Percentiles rank a stretch among this genome's conserved stretches.
These are phyloP conservation scores for Fistulinella staudtii DNA, from an alignment of 1,284 basidiomycete genomes.

Conservation along the genomic window DNA sequence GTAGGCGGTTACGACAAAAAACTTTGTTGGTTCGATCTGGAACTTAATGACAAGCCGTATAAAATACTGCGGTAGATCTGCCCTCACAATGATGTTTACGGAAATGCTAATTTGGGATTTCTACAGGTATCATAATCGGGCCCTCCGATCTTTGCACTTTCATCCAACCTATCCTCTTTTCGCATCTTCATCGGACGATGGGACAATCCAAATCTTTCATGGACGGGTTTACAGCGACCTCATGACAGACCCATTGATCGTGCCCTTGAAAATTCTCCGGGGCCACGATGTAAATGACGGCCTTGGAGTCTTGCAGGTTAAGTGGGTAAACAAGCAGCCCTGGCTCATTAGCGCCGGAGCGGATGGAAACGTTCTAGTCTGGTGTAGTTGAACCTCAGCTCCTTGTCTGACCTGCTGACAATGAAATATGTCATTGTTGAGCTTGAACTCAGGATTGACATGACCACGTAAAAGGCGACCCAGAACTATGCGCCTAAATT, in stretches of 20 bases:
- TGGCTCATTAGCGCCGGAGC: slow-evolving; percentile 94
- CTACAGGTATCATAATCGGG: slow-evolving; percentile 85
- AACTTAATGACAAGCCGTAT: slow-evolving; percentile 93
- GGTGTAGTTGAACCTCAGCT: slow-evolving; percentile 62
- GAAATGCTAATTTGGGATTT: slow-evolving; percentile 12
- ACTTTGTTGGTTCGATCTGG: slow-evolving; percentile 98
- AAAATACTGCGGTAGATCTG: slow-evolving; percentile 78
- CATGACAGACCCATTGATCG: slow-evolving; percentile 94
- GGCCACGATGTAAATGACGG: slow-evolving; percentile 85
- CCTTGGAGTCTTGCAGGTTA: slow-evolving; percentile 87
- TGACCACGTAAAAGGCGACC: slow-evolving; percentile 10
- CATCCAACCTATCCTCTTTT: slow-evolving; percentile 95
- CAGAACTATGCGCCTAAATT: background rate
- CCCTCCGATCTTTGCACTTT: slow-evolving; percentile 89
- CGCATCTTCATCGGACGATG: slow-evolving; percentile 94
- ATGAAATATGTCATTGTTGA: slow-evolving; percentile 28
- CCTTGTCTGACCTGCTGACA: slow-evolving; percentile 29
- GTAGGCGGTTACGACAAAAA: slow-evolving; percentile 98
- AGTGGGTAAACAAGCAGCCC: slow-evolving; percentile 87
- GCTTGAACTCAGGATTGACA: slow-evolving; percentile 19
- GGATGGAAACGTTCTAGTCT: slow-evolving; percentile 86
- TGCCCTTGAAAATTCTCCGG: slow-evolving; percentile 93
- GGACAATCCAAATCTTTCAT: slow-evolving; percentile 96
- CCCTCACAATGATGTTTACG: slow-evolving; percentile 1
- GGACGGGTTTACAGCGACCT: slow-evolving; percentile 91